Conservation (phyloP, 208 protist genomes). For the Leishmania mexicana region DNA sequence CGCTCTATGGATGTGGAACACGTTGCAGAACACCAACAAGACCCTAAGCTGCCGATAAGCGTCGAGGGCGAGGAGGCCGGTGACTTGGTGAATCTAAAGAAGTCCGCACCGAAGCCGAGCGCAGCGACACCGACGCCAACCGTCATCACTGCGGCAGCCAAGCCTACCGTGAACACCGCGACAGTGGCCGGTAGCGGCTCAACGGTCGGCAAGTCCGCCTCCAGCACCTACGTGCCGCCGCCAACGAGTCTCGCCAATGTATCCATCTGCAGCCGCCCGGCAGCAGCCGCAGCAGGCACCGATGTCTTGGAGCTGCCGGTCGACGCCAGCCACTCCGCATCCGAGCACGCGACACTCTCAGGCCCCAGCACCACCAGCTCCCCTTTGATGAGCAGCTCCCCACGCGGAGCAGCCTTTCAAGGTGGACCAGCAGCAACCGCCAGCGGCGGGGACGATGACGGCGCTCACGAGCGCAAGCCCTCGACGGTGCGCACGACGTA, state of each 20-base stretch:
- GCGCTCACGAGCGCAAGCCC: constrained; percentile 25
- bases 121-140: constrained; percentile 15
- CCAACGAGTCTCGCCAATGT: constrained; percentile 62
- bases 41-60: constrained; percentile 10
- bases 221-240: constrained; percentile 34
- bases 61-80: constrained; percentile 14
- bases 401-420: constrained; percentile 3
- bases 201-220: constrained; percentile 11
- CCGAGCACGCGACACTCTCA: constrained; percentile 11
- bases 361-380: constrained; percentile 10
- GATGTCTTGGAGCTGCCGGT: constrained; percentile 52
- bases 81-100: constrained; percentile 3
- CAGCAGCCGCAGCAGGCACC: constrained; percentile 52
- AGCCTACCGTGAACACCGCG: constrained; percentile 22
- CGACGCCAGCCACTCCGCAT: neutral
- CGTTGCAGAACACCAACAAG: constrained; percentile 7
- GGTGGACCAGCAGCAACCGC: neutral
- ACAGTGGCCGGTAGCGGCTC: constrained; percentile 21
- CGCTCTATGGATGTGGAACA: constrained; percentile 20
- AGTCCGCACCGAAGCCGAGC: constrained; percentile 7
- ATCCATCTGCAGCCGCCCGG: constrained; percentile 70
- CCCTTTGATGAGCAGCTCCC: constrained; percentile 9
- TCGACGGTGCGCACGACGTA: constrained; percentile 58
- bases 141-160: constrained; percentile 24
- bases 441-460: constrained; percentile 12